Evolutionary conservation across 2,329 filamentous ascomycete genomes (phyloP).

Genomic region (Apiospora saccharicola): DNA sequence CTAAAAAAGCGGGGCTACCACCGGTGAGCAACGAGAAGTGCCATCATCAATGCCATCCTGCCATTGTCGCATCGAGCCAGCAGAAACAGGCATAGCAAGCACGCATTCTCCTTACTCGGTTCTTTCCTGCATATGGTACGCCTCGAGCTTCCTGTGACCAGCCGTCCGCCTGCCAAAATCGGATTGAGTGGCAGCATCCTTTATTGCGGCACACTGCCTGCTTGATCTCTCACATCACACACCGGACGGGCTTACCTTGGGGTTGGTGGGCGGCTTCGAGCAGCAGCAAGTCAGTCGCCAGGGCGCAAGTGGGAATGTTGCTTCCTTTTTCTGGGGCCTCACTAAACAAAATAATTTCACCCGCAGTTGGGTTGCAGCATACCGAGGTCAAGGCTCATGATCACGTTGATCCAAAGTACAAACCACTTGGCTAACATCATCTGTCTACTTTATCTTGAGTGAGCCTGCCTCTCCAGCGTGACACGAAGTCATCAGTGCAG

Average conservation of each 20-base stretch:
- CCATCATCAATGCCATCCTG: not conserved
- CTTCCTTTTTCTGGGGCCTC: conserved; percentile 4
- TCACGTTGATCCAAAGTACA: conserved; percentile 13
- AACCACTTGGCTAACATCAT: not conserved
- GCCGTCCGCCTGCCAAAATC: not conserved
- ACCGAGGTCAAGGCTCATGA: not conserved
- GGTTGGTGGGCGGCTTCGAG: not conserved
- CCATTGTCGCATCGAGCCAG: not conserved
- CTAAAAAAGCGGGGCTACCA: not conserved
- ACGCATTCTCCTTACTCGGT: not conserved
- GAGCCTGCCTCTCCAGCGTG: conserved; percentile 1
- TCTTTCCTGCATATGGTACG: not conserved
- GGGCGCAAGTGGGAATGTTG: not conserved
- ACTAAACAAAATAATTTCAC: not conserved
- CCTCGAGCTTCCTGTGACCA: not conserved
- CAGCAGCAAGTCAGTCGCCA: not conserved
- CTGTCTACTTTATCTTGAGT: conserved; percentile 12
- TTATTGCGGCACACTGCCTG: not conserved
- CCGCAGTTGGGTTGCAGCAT: conserved; percentile 5
- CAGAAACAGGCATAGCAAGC: not conserved
- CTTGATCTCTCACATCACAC: not conserved
- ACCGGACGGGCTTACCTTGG: not conserved
- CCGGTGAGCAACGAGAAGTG: not conserved
- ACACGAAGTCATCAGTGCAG: conserved; percentile 16
- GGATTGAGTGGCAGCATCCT: not conserved